Base-by-base conservation (phyloP, 495 filamentous ascomycete genomes). In the Aspergillus bertholletiae region DNA sequence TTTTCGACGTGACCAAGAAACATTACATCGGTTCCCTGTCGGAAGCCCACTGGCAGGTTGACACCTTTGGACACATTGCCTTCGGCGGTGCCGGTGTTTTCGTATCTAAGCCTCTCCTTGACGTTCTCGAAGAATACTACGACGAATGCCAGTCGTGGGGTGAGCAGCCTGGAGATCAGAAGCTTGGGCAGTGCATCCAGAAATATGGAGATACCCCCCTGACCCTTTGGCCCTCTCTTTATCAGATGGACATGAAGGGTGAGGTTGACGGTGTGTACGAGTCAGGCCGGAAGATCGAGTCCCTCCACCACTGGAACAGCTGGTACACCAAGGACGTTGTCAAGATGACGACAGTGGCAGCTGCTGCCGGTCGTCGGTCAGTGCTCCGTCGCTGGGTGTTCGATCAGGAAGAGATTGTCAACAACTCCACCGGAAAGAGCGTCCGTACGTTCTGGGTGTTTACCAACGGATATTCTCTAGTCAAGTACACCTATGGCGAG, bases 11-110 rank as follows among this genome's bases (percentile, higher is more conserved):
- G 54, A 67, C 57, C 30, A 70, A 73, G 53, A 77, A 80, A 32
- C 58, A 74, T 50, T 86, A 86, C 64, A 76, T 89, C 51, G 86
- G 84, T 44, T 81, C 80, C 11, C 71, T 85, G 15, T 84, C 84
- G 0, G 86, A 90, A 57, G 81, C 84, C 60, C 81, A 79, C 57
- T 69, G 74, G 65, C 77, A 83, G 51, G 78, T 87, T 11, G 67
- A 75, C 21, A 75, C 65, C 18, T 87, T 82, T 61, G 86, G 86
- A 3, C 75, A 81, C 61, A 83, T 86, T 71, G 84, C 83, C 13
- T 88, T 82, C 60, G 86, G 86, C 54, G 86, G 86, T 54, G 86
- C 84, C 17, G 87, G 87, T 59, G 74, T 86, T 20, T 88, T 88
- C 56, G 68, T 90, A 26, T 84, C 80, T 15, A 69, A 78, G 43